Percentiles rank a stretch among this genome's conserved stretches.
These are phyloP conservation scores for Trichocomaceae sp. DNA, from an alignment of 2,329 filamentous ascomycete genomes.

Conservation along the genomic window DNA sequence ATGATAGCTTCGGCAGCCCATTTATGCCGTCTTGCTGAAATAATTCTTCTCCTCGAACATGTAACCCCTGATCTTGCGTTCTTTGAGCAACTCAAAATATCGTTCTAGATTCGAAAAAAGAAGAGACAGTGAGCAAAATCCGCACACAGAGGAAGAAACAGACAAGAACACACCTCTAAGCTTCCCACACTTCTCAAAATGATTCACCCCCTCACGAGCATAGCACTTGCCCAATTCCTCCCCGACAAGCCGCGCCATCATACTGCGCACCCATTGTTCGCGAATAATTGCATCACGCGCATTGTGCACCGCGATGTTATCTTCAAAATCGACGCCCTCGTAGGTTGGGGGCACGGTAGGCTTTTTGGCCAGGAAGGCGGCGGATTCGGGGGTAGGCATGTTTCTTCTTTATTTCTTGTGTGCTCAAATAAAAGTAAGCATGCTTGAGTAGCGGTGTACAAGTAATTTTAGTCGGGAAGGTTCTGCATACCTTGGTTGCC, in stretches of 20 bases:
- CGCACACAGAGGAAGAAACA: not conserved
- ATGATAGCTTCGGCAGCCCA: too few species aligned
- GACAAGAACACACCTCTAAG: conserved; percentile 51
- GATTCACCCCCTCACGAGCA: conserved; percentile 58
- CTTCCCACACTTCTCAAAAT: conserved; percentile 61
- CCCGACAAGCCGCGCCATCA: conserved; percentile 60
- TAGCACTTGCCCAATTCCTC: conserved; percentile 65
- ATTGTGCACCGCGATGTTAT: conserved; percentile 57
- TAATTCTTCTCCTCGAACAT: conserved; percentile 60
- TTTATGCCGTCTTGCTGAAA: conserved; percentile 32
- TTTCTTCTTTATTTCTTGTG: conserved; percentile 16
- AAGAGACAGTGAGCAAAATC: too few species aligned
- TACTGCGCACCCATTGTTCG: conserved; percentile 62
- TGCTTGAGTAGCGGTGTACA: too few species aligned
- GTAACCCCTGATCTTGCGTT: conserved; percentile 58
- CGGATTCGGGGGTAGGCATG: conserved; percentile 62
- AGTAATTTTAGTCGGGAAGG: too few species aligned
- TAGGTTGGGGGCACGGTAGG: conserved; percentile 60
- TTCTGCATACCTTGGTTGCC: not conserved
- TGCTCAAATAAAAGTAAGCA: too few species aligned
- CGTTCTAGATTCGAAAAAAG: conserved; percentile 43
- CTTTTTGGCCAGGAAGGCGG: conserved; percentile 58
- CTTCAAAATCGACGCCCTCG: conserved; percentile 61
- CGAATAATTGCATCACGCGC: conserved; percentile 60
- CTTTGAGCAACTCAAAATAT: conserved; percentile 58